Evolutionary conservation across 2,329 filamentous ascomycete genomes (phyloP).

Genomic region (Pseudogymnoascus sp.): DNA sequence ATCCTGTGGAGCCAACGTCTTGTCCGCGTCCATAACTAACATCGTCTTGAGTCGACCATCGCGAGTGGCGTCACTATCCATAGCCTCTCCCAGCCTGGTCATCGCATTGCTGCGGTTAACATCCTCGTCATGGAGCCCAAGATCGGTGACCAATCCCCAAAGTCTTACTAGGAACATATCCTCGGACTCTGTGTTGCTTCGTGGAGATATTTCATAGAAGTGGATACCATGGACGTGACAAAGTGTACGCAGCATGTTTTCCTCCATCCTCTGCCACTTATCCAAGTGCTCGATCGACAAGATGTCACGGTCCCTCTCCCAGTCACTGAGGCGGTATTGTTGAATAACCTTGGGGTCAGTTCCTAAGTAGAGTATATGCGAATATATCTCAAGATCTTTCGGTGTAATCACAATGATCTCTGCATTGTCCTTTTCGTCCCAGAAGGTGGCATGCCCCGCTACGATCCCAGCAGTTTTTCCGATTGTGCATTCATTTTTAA

Average conservation of each 20-base stretch:
- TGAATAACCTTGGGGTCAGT: conserved; percentile 30
- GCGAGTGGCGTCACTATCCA: conserved; percentile 9
- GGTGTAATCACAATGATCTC: conserved; percentile 33
- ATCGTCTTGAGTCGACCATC: conserved; percentile 32
- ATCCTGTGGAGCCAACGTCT: conserved; percentile 44
- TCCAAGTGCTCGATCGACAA: conserved; percentile 32
- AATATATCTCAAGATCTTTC: conserved; percentile 40
- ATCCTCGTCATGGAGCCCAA: conserved; percentile 31
- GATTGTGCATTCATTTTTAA: conserved; percentile 31
- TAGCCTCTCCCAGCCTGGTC: conserved; percentile 10
- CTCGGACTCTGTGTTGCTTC: conserved; percentile 11
- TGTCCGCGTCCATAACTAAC: conserved; percentile 51
- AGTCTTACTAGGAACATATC: conserved; percentile 24
- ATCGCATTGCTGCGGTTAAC: conserved; percentile 28
- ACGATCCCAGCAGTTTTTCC: conserved; percentile 38
- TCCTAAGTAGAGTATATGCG: conserved; percentile 51
- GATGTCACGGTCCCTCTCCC: conserved; percentile 27
- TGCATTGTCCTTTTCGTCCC: conserved; percentile 31
- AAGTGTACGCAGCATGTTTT: conserved; percentile 31
- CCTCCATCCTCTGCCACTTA: conserved; percentile 41
- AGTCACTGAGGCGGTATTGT: conserved; percentile 33
- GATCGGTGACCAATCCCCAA: conserved; percentile 23
- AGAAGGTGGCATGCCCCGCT: conserved; percentile 49
- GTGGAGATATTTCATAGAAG: conserved; percentile 30
- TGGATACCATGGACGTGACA: conserved; percentile 40